Evolutionary conservation across 2,329 filamentous ascomycete genomes (phyloP), one percentile per base, ranked within the genome.

Genomic region (Talaromyces sp.): DNA sequence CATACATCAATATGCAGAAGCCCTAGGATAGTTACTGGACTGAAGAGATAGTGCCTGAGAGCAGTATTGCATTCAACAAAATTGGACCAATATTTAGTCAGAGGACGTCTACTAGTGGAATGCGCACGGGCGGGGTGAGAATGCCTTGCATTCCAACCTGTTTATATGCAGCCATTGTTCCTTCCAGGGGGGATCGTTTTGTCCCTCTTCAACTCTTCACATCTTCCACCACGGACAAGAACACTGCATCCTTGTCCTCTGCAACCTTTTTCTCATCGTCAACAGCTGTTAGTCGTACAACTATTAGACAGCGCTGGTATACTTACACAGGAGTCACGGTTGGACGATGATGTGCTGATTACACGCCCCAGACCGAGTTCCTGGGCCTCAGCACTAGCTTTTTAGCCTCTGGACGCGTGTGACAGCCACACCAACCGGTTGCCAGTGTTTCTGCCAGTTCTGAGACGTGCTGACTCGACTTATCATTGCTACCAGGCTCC

Each of bases 81-180:
- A 38, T n/a, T 8, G 17, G 7, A 4, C 14, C 6, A 38, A 6
- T n/a, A 38, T n/a, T n/a, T n/a, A 8, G n/a, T n/a, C n/a, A n/a
- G n/a, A n/a, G n/a, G n/a, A n/a, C n/a, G n/a, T n/a, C n/a, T n/a
- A n/a, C n/a, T n/a, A n/a, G n/a, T n/a, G 56, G 56, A 58, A 58
- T 58, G 56, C 46, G 38, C 14, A 43, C 19, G 29, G 31, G 55
- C 55, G 55, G 55, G 55, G 56, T 56, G 46, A 58, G 29, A 55
- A 55, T 55, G 53, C 31, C 17, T n/a, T 14, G 29, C 19, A 55
- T 55, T 26, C 53, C 19, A 35, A 35, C n/a, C 31, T 55, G 51
- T 55, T 24, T 55, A 35, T 35, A 38, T 38, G 53, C 53, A 2
- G 53, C 49, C 49, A 29, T 27, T 52, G 24, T 27, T 52, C 49